Conservation (phyloP, 2,329 filamentous ascomycete species). For the Fusarium brevicatenulatum region DNA sequence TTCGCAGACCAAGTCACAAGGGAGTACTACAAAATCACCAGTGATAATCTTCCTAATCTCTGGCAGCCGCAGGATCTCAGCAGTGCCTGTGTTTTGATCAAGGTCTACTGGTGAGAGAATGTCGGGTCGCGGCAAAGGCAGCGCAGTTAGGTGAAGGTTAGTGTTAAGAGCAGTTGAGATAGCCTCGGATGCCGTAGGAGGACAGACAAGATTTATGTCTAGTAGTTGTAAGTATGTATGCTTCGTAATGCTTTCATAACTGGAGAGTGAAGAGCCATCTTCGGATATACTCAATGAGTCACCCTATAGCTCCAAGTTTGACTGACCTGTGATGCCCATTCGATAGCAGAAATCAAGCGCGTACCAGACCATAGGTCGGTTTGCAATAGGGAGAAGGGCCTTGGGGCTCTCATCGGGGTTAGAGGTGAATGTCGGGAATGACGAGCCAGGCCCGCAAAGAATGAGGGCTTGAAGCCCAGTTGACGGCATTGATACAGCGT, state of each 20-base stretch:
- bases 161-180: conserved; percentile 78
- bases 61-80: conserved; percentile 84
- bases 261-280: not conserved
- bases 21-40: conserved; percentile 88
- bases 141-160: conserved; percentile 78
- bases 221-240: conserved; percentile 35
- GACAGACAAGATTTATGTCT: conserved; percentile 73
- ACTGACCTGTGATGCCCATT: conserved; percentile 78
- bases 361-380: conserved; percentile 91
- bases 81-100: conserved; percentile 87
- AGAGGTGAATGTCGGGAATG: conserved; percentile 83
- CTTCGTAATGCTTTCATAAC: not conserved
- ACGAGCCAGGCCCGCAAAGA: conserved; percentile 83
- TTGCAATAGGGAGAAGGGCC: conserved; percentile 83
- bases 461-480: conserved; percentile 85
- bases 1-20: conserved; percentile 94
- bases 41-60: conserved; percentile 83
- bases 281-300: conserved; percentile 4
- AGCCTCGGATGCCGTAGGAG: conserved; percentile 71
- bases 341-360: conserved; percentile 86
- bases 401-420: conserved; percentile 84
- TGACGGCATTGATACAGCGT: conserved; percentile 77
- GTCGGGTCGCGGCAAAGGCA: conserved; percentile 78
- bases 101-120: conserved; percentile 80
- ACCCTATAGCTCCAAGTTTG: not conserved